Evolutionary conservation across 2,329 filamentous ascomycete species (phyloP), one percentile per base, ranked within the genome.

Genomic region (Beauveria sp.): DNA sequence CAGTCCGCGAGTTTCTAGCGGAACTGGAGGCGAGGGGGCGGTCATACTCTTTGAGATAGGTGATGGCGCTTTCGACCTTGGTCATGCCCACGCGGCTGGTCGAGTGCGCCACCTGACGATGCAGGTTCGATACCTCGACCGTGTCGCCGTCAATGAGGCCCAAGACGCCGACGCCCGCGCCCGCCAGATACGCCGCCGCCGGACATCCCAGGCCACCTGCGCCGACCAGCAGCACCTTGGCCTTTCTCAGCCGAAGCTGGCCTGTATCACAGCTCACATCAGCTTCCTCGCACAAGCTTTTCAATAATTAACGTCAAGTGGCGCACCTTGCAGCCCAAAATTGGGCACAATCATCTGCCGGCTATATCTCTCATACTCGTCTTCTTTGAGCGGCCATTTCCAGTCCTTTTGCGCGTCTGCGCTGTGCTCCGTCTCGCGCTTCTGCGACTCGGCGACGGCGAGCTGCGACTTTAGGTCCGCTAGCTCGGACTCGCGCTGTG

Each of bases 141-240:
- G 80, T 80, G 74, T 99, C 95, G 3, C 89, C 92, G 71, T 99
- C 95, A 26, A 95, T 84, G 8, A 99, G 78, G 0, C 93, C 93
- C 20, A 99, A 75, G 0, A 82, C 89, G 9, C 93, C 92, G 1
- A 97, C 83, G 0, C 95, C 95, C 1, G 95, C 90, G 24, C 91
- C 93, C 10, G 92, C 91, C 1, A 99, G 84, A 71, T 99, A 99
- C n/a, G 90, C 84, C 0, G 93, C 90, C 14, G 95, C 92, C 12
- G 95, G 95, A 71, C 91, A 98, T 12, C 95, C 95, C 14, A 99
- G 78, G 0, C 95, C 95, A 6, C 95, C 95, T 2, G 90, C 88
- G 12, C 95, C 95, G 26, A 99, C 83, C 52, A 99, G 80, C 8
- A 98, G 81, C 5, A 97, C 87, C 22, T 80, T 85, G 1, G 90